Evolutionary conservation across 2,329 filamentous ascomycete genomes (phyloP).

Genomic region (Epichloe gansuensis): DNA sequence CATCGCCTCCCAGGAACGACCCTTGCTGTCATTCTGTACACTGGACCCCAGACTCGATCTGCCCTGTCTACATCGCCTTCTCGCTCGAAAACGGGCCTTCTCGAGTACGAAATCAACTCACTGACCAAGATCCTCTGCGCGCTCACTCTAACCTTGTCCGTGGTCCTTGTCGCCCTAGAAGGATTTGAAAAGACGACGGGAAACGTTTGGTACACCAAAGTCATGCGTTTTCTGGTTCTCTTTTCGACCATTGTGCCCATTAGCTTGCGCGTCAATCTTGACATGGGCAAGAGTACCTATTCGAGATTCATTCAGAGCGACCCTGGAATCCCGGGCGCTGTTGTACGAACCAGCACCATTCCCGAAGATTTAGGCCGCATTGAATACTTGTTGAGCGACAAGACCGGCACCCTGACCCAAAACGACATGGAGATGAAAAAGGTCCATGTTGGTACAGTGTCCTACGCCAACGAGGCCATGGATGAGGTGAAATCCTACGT

Average conservation of each 20-base stretch:
- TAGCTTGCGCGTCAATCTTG: constrained; percentile 87
- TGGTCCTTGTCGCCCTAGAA: constrained; percentile 79
- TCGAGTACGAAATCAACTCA: constrained; percentile 95
- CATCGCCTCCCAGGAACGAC: constrained; percentile 81
- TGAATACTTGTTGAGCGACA: constrained; percentile 92
- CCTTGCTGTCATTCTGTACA: constrained; percentile 85
- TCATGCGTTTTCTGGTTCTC: constrained; percentile 93
- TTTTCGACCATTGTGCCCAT: constrained; percentile 99
- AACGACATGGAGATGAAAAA: constrained; percentile 99
- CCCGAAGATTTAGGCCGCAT: constrained; percentile 92
- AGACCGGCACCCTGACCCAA: constrained; percentile 94
- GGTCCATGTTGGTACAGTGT: constrained; percentile 94
- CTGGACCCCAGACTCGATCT: constrained; percentile 84
- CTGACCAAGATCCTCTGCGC: constrained; percentile 91
- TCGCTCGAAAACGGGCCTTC: constrained; percentile 81
- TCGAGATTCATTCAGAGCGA: constrained; percentile 92
- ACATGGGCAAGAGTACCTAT: constrained; percentile 94
- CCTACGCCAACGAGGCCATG: constrained; percentile 97
- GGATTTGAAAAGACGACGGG: constrained; percentile 58
- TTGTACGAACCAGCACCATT: constrained; percentile 94
- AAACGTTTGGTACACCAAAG: constrained; percentile 83
- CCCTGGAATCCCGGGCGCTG: constrained; percentile 75
- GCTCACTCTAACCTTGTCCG: constrained; percentile 73
- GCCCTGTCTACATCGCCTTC: constrained; percentile 86
- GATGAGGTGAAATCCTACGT: constrained; percentile 87